Evolutionary conservation across 768 basidiomycete species (phyloP), one percentile per base, ranked within the genome.

Genomic region (Lepiota brunneoincarnata): DNA sequence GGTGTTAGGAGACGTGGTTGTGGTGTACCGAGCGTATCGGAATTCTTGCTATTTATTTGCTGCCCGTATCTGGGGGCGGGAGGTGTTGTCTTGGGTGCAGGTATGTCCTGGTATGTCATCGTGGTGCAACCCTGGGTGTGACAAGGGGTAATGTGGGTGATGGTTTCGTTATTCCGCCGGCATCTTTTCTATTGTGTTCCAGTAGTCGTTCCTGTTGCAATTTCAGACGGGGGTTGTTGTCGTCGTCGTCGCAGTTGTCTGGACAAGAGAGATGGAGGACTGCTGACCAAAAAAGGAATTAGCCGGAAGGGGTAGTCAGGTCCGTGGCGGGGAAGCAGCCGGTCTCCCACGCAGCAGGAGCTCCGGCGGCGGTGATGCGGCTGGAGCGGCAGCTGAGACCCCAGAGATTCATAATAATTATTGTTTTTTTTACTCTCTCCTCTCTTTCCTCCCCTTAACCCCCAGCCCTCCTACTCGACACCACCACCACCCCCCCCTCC

Each of bases 321-420:
- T 31, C 31, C 31, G 31, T 31, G 31, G 7, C 31, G 51, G 21
- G 47, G 58, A 56, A 54, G 52, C 58, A 61, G 52, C 44, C 41
- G 54, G 52, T 20, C 52, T 51, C 50, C 41, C 40, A 43, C 50
- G 21, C 35, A 46, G 44, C 35, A 20, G 53, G 48, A 45, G 57
- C 54, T 54, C 63, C 63, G 60, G 64, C 66, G 64, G 66, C 59
- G 63, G 58, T 57, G 55, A 37, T 59, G 63, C 61, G 65, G 61
- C 51, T 49, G 49, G 35, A 43, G 49, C 21, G 43, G 50, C 31
- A 26, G 34, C 20, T 18, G 17, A 47, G 48, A 49, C 39, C 54
- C 54, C 54, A 31, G 48, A 48, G 24, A 46, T 31, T 51, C 48
- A 39, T 49, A 26, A 60, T 57, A 49, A 39, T 37, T 53, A 59